phyloP scores from a whole-genome alignment of 2,329 filamentous ascomycete genomes.

The Gnomoniopsis sp. region DNA sequence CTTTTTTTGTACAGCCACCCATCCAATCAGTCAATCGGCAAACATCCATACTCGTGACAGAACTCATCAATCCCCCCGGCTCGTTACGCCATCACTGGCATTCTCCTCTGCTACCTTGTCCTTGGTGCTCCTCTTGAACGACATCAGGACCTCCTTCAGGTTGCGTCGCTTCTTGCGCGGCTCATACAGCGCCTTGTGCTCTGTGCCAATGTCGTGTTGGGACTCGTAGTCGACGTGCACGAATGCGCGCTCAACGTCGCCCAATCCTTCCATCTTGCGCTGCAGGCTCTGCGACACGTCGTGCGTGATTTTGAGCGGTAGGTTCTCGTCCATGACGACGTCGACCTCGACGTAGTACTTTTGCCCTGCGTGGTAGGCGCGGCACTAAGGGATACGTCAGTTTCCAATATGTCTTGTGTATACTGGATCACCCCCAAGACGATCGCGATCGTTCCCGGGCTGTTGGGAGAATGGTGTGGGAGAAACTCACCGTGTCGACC shows the following conservation, averaged over 20 bases:
- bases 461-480: neutral
- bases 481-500: constrained; percentile 45
- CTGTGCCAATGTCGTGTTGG: constrained; percentile 36
- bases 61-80: neutral
- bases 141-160: constrained; percentile 33
- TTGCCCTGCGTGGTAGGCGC: constrained; percentile 60
- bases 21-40: neutral
- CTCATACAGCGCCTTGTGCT: constrained; percentile 41
- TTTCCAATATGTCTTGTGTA: constrained; percentile 9
- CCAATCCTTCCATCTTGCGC: constrained; percentile 54
- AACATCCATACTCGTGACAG: no score
- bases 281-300: constrained; percentile 59
- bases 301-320: constrained; percentile 54
- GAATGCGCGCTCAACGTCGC: constrained; percentile 41
- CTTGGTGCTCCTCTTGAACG: constrained; percentile 25
- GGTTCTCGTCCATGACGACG: constrained; percentile 55
- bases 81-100: neutral
- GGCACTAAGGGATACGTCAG: constrained; percentile 33
- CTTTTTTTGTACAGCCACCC: neutral
- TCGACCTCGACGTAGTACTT: constrained; percentile 62
- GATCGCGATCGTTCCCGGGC: neutral
- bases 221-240: constrained; percentile 45
- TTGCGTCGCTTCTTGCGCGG: constrained; percentile 28
- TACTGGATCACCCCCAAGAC: neutral
- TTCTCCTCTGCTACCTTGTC: neutral